phyloP scores from a whole-genome alignment of 2,329 filamentous ascomycete genomes.

The Arthrobotrys entomopaga region DNA sequence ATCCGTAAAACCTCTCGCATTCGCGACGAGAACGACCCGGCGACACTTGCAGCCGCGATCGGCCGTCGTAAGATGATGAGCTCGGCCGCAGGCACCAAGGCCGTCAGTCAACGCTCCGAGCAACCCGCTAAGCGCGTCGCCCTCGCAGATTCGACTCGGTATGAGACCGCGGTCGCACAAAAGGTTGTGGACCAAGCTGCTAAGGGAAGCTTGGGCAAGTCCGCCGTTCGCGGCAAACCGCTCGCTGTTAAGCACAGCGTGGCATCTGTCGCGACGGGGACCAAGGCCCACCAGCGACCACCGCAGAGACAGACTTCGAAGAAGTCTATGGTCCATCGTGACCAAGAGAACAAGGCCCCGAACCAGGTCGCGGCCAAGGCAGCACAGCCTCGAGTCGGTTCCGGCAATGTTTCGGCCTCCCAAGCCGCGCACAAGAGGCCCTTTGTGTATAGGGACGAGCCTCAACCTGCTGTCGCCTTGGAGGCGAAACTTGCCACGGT shows the following conservation, averaged over 20 bases:
- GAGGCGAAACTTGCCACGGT: neutral
- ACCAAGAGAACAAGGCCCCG: constrained; percentile 13
- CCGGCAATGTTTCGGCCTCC: neutral
- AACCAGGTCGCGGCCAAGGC: constrained; percentile 6
- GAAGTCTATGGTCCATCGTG: constrained; percentile 29
- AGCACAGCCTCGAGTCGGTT: neutral
- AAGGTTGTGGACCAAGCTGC: constrained; percentile 20
- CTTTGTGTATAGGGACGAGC: constrained; percentile 41
- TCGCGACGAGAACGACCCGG: constrained; percentile 45
- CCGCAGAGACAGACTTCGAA: constrained; percentile 22
- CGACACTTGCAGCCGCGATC: constrained; percentile 22
- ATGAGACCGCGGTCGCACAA: constrained; percentile 25
- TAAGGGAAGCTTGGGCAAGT: constrained; percentile 40
- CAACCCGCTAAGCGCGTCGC: constrained; percentile 47
- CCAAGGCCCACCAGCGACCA: constrained; percentile 21
- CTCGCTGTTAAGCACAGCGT: constrained; percentile 45
- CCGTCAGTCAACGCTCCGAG: constrained; percentile 26
- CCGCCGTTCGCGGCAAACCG: constrained; percentile 38
- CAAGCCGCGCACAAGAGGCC: constrained; percentile 29
- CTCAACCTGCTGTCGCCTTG: neutral
- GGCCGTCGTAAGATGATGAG: constrained; percentile 39
- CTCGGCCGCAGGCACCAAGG: constrained; percentile 37
- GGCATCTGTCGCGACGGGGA: constrained; percentile 30
- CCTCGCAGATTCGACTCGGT: constrained; percentile 38
- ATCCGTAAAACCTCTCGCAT: constrained; percentile 42